Percentiles rank a stretch among this genome's conserved stretches.
phyloP scores from a whole-genome alignment of 495 filamentous ascomycete genomes.

The Annulohypoxylon moriforme region DNA sequence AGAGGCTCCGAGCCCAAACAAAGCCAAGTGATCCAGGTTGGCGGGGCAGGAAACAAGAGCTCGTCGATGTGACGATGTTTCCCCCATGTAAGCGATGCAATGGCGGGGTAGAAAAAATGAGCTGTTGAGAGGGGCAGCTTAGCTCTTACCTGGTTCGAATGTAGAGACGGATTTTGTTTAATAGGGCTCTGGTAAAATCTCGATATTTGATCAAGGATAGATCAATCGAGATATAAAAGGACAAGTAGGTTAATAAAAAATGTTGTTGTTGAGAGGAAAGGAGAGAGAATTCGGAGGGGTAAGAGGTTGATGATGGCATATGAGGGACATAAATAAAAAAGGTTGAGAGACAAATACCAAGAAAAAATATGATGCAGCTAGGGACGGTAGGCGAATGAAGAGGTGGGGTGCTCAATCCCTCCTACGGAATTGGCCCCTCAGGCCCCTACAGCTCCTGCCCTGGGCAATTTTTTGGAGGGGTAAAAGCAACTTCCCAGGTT shows the following conservation, averaged over 20 bases:
- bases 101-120: constrained; percentile 41
- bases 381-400: constrained; percentile 21
- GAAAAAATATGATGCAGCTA: constrained; percentile 38
- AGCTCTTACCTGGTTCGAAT: constrained; percentile 31
- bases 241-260: constrained; percentile 38
- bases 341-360: constrained; percentile 43
- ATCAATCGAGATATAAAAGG: constrained; percentile 29
- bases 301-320: constrained; percentile 46
- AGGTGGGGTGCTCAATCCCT: constrained; percentile 41
- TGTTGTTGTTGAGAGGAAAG: constrained; percentile 40
- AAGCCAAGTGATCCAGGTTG: constrained; percentile 38
- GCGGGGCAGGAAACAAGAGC: constrained; percentile 33
- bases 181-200: background rate
- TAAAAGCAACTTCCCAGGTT: constrained; percentile 15
- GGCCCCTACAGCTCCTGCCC: constrained; percentile 23
- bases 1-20: constrained; percentile 23
- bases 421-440: constrained; percentile 31
- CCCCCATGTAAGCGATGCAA: constrained; percentile 22
- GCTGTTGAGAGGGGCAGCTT: constrained; percentile 29
- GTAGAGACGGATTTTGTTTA: background rate
- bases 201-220: constrained; percentile 33
- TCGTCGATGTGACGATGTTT: constrained; percentile 27
- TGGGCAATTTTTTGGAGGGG: constrained; percentile 28
- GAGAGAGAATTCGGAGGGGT: constrained; percentile 43
- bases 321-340: constrained; percentile 49